Base-by-base conservation (phyloP, 106 monocot species). In the Gastrodia elata region DNA sequence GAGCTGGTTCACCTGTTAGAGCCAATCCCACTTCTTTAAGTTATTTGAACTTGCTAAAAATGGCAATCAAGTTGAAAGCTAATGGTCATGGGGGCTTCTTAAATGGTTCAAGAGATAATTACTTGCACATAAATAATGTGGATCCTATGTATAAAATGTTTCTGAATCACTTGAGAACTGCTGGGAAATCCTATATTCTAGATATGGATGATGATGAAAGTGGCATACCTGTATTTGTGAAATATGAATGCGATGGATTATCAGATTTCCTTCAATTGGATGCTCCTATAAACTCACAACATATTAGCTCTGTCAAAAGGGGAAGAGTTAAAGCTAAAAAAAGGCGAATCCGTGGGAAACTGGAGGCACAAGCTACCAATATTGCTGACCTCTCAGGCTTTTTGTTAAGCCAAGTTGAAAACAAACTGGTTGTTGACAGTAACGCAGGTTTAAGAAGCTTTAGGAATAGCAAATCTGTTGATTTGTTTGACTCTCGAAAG, bases 131-230 rank as follows among this genome's bases (percentile, higher is more conserved):
- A 69, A 40, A 69, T 40, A 39, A 24, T 37, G 59, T 78, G 49
- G 90, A 91, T 56, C 80, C 91, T 9, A 20, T 59, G 16, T 85
- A 91, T 72, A 80, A 70, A 76, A 35, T 68, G 11, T 85, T 91
- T 79, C 72, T 87, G 22, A 78, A 91, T 34, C 82, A 87, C 67
- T 32, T 87, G 22, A 80, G 74, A 40, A 39, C 68, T 67, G 80
- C 84, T 49, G 85, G 83, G 22, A 80, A 71, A 13, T 80, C 85
- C 15, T 91, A 91, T 79, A 48, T 79, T 33, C 69, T 87, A 44
- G 78, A 91, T 75, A 81, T 87, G 74, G 27, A 33, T 26, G 72
- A 81, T 57, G 78, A 56, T 10, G 79, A 83, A 55, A 33, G 74
- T 26, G 80, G 74, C 39, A 46, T 46, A 26, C 78, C 82, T 9